Base-by-base conservation (phyloP, 768 basidiomycete species). In the Kwoniella mangroviensis region DNA sequence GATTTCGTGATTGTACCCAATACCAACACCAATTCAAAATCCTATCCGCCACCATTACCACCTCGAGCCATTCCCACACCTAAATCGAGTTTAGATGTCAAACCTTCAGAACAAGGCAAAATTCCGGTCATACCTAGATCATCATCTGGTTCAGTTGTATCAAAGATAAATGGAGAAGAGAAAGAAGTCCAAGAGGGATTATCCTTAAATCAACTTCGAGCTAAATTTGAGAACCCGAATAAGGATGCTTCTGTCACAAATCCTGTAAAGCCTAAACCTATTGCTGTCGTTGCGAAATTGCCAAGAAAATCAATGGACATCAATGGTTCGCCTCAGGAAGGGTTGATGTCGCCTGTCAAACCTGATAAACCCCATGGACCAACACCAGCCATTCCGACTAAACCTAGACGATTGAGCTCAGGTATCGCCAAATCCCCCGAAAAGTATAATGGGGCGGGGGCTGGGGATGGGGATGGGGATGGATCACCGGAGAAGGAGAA, bases 1-100 rank as follows among this genome's bases (percentile, higher is more conserved):
- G 77, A 79, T 52, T 79, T 70, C 43, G 68, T 77, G 42, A 53
- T 77, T 41, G 70, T 77, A 9, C 57, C 68, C 15, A 67, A 70
- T 6, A 42, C 72, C 2, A 65, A 60, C 13, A 21, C 19, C 12
- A 26, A n/a, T 52, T 0, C 49, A n/a, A 41, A 24, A 51, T 15
- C n/a, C 0, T 12, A 45, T 22, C 26, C 59, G 53, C 73, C 71
- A 11, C 73, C 63, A 24, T 57, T 72, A 45, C 75, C 75, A 3
- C 58, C 68, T 42, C 49, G 66, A 60, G 49, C 56, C 7, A 34
- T 42, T 22, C 28, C 58, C 22, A 49, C 58, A n/a, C 66, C 66
- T 4, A 59, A 67, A 42, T 22, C 57, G 11, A 34, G 57, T 7
- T 19, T 54, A 6, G 58, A 67, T 53, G 49, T 34, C 1, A 45